Base-by-base conservation (phyloP, 768 basidiomycete genomes). In the Lactarius indigo region DNA sequence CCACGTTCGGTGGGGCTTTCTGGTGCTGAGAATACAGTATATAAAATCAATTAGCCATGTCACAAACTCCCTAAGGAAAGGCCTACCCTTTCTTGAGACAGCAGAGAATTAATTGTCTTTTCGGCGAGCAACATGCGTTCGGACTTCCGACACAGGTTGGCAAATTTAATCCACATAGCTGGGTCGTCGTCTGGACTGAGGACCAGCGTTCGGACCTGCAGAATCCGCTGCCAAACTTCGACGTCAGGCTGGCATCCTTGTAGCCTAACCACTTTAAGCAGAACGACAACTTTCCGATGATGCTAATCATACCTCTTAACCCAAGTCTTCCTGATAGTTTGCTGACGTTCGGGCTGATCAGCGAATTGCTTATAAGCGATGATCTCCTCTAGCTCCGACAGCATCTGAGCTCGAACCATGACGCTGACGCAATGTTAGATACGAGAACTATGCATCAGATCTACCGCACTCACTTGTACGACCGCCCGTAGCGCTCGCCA, bases 81-180 rank as follows among this genome's bases (percentile, higher is more conserved):
- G 72, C 82, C 57, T 70, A 88, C 85, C 71, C 85, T 79, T 62
- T 90, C 90, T 35, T 90, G 89, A 12, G 90, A 87, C 35, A 97
- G 80, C 1, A 99, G 78, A 0, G 94, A 96, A 69, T 95, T 92
- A 73, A 99, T 90, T 0, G 96, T 97, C 79, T 98, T 98, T 72
- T 98, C 95, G 0, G 96, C 96, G 59, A 99, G 79, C 20, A 85
- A 84, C 85, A 98, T 92, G 7, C 97, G 87, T 58, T 96, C 94
- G 20, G 87, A 91, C 78, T 96, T 96, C 60, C 97, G 92, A 74
- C 97, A 98, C 1, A 98, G 81, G 73, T 99, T 98, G 2, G 96
- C 94, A 73, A 99, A 98, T 78, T 97, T 95, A 78, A 99, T 97
- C 95, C 96, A 98, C 88, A 97, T 98, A 56, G 91, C 85, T 54